These are phyloP conservation scores for Aureobasidium namibiae DNA, from an alignment of 2,329 filamentous ascomycete genomes.

Conservation along the genomic window DNA sequence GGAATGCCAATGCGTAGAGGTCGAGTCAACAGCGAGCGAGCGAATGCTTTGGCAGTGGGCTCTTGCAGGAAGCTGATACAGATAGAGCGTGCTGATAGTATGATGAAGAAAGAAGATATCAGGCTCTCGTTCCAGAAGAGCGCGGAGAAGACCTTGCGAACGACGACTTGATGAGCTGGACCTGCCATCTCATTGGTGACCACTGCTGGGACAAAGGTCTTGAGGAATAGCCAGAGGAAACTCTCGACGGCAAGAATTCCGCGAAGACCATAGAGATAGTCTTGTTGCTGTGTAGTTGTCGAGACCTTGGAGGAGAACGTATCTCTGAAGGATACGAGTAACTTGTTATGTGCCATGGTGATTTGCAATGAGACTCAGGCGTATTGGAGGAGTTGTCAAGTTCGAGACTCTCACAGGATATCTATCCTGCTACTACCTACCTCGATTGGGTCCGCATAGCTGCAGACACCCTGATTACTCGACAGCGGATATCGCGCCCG, in stretches of 20 bases:
- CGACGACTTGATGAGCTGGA: conserved; percentile 31
- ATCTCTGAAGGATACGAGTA: not conserved
- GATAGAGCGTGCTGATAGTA: conserved; percentile 38
- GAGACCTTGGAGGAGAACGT: not conserved
- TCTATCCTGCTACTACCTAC: not conserved
- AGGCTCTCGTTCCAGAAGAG: conserved; percentile 39
- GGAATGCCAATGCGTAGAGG: conserved; percentile 37
- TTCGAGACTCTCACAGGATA: not conserved
- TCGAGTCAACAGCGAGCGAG: conserved; percentile 36
- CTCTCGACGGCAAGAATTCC: conserved; percentile 36
- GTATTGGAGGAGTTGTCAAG: not conserved
- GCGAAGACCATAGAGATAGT: conserved; percentile 36
- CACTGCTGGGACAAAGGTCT: conserved; percentile 37
- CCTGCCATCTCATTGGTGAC: conserved; percentile 32
- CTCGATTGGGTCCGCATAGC: not conserved
- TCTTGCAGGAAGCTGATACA: conserved; percentile 34
- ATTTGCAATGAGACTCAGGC: not conserved
- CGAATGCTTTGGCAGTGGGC: conserved; percentile 27
- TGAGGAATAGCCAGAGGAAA: conserved; percentile 39
- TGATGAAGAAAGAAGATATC: conserved; percentile 38
- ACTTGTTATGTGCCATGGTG: not conserved
- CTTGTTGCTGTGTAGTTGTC: not conserved
- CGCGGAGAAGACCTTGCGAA: conserved; percentile 38
- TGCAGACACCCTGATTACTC: not conserved
- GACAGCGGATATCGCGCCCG: not conserved